A percentile compares a stretch with the other conserved stretches of the same genome.
Conservation (phyloP, 345 rosid species). For the Populus nigra region DNA sequence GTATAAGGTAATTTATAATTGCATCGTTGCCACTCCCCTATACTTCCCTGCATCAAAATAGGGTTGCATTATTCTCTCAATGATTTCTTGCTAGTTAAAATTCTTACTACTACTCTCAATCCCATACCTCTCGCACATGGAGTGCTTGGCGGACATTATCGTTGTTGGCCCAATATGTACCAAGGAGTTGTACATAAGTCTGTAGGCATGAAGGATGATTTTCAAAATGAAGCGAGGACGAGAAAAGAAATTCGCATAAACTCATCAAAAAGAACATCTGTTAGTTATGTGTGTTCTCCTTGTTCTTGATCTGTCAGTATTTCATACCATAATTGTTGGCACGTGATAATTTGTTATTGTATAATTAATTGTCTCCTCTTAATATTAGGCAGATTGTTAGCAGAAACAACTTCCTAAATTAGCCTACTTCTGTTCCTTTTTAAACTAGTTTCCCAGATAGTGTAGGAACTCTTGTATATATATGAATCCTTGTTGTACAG, state of each 20-base stretch:
- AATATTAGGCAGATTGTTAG: no score
- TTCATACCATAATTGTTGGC: not conserved
- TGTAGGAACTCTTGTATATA: no score
- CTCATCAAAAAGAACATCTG: no score
- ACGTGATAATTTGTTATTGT: no score
- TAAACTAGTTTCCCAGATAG: no score
- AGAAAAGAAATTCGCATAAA: no score
- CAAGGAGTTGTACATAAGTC: not conserved
- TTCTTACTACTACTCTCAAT: not conserved
- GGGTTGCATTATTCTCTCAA: not conserved
- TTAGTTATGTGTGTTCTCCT: no score
- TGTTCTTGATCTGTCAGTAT: not conserved
- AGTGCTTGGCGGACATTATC: not conserved
- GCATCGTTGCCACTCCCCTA: not conserved
- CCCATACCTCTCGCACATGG: not conserved
- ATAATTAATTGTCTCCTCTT: no score
- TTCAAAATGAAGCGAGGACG: not conserved
- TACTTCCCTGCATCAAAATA: not conserved
- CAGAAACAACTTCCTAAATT: no score
- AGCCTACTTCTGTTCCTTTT: no score
- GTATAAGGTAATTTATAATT: not conserved
- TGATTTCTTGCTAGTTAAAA: not conserved
- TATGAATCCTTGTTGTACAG: no score
- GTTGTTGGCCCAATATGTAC: not conserved
- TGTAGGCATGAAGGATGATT: no score